Evolutionary conservation across 129 eudicot species (phyloP).

Genomic region (Ambrosia artemisiifolia): DNA sequence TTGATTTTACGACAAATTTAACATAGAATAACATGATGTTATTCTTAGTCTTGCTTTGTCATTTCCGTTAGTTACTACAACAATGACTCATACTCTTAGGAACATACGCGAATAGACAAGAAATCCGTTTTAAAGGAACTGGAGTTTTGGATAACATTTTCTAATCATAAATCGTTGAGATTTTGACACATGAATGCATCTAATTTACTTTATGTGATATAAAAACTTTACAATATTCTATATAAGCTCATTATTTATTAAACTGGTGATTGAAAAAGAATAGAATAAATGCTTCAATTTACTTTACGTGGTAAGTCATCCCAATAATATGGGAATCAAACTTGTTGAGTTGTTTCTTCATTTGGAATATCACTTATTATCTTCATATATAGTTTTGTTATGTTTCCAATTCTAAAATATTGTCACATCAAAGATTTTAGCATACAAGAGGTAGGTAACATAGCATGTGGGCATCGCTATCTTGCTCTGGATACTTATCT

Average conservation of each 20-base stretch:
- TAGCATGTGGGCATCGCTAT: background rate
- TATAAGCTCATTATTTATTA: background rate
- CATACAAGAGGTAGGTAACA: background rate
- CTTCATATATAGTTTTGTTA: background rate
- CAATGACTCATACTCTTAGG: too few relatives aligned
- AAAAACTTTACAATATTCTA: background rate
- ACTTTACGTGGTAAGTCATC: background rate
- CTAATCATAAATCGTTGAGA: background rate
- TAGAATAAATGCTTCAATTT: background rate
- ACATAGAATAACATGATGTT: too few relatives aligned
- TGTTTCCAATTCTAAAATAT: background rate
- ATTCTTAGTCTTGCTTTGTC: too few relatives aligned
- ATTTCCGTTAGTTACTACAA: too few relatives aligned
- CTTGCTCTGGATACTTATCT: background rate
- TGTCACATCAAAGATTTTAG: background rate
- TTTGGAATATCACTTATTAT: background rate
- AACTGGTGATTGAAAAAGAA: background rate
- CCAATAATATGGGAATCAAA: background rate
- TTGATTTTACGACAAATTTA: too few relatives aligned
- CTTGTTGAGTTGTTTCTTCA: background rate
- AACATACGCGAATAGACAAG: too few relatives aligned
- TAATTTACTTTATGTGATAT: background rate
- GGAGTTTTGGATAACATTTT: too few relatives aligned
- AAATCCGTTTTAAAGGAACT: too few relatives aligned
- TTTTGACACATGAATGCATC: background rate